Evolutionary conservation across 148 eudicot genomes (phyloP).

Genomic region (Camellia granthamiana): DNA sequence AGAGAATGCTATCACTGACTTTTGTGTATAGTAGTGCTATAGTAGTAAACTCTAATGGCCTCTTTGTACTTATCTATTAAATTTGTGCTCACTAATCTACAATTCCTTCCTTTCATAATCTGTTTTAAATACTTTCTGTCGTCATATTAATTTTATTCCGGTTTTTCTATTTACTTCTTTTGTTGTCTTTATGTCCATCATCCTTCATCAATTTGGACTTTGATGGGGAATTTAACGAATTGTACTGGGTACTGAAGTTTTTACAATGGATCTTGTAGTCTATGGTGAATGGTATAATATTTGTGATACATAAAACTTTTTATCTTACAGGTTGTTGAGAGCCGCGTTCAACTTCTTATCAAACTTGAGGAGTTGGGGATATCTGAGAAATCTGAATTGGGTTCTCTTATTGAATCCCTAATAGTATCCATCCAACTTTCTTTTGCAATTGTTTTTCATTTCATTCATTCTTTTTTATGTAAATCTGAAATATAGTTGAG

Average conservation of each 20-base stretch:
- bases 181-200: not conserved
- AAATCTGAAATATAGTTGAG: too few species aligned
- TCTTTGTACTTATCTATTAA: not conserved
- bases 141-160: not conserved
- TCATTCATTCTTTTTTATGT: not conserved
- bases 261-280: not conserved
- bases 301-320: not conserved
- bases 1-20: not conserved
- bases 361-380: slow-evolving; percentile 46
- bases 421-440: slow-evolving; percentile 50
- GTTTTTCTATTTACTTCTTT: not conserved
- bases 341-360: slow-evolving; percentile 65
- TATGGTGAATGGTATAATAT: not conserved
- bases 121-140: not conserved
- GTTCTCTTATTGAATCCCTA: slow-evolving; percentile 55
- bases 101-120: not conserved
- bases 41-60: not conserved
- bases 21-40: not conserved
- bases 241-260: not conserved
- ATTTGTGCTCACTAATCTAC: not conserved
- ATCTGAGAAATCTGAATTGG: slow-evolving; percentile 41
- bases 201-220: not conserved
- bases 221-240: not conserved
- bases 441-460: not conserved
- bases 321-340: slow-evolving; percentile 70